Conservation (phyloP, 805 yeast species). For the Starmera amethionina region DNA sequence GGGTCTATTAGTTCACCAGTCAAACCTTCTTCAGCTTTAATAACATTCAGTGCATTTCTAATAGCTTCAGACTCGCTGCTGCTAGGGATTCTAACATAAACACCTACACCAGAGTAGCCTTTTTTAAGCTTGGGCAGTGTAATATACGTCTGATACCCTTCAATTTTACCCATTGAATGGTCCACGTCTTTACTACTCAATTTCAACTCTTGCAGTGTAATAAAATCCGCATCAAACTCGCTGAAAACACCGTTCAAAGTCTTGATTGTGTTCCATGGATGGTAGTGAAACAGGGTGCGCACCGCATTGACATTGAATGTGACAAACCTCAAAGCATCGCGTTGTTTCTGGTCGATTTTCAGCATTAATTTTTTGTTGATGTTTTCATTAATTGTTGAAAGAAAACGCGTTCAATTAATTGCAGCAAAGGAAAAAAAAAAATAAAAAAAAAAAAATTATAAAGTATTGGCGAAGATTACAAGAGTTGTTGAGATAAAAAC, state of each 20-base stretch:
- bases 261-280: constrained; percentile 63
- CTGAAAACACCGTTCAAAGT: constrained; percentile 33
- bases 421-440: no score
- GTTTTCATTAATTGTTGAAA: no score
- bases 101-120: constrained; percentile 91
- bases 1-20: constrained; percentile 46
- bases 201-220: constrained; percentile 85
- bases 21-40: constrained; percentile 84
- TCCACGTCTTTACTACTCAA: constrained; percentile 41
- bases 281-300: constrained; percentile 69
- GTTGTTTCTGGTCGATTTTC: no score
- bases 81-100: constrained; percentile 52
- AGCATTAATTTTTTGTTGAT: no score
- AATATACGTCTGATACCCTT: constrained; percentile 54
- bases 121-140: constrained; percentile 57
- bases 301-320: constrained; percentile 83
- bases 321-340: constrained; percentile 32
- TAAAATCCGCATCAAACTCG: constrained; percentile 56
- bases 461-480: no score
- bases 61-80: constrained; percentile 30
- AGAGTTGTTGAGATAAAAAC: no score
- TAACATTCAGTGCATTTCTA: constrained; percentile 36
- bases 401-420: no score
- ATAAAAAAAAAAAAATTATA: no score
- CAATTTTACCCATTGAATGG: constrained; percentile 37